phyloP scores from a whole-genome alignment of 2,329 filamentous ascomycete genomes.

The Fusarium sp. region DNA sequence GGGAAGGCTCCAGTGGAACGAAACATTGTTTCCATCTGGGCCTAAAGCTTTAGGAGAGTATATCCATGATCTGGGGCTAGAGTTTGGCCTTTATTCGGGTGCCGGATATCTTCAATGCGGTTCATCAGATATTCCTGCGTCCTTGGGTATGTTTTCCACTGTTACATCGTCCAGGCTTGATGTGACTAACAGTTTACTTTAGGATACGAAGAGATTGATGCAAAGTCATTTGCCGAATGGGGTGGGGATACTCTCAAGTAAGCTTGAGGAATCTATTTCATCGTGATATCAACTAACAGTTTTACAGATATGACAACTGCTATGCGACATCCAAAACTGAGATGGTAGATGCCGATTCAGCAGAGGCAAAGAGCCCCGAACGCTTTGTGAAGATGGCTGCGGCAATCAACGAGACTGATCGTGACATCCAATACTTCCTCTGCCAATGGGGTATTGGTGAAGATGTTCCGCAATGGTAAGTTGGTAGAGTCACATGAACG shows the following conservation, averaged over 20 bases:
- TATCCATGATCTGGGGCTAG: conserved; percentile 62
- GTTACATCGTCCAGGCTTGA: rapidly evolving
- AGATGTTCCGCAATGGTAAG: conserved; percentile 61
- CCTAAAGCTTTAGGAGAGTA: conserved; percentile 63
- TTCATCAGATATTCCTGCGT: conserved; percentile 58
- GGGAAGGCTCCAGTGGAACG: conserved; percentile 64
- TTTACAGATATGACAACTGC: conserved; percentile 62
- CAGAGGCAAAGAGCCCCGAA: conserved; percentile 55
- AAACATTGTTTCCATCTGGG: conserved; percentile 63
- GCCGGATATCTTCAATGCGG: conserved; percentile 61
- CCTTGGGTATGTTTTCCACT: conserved; percentile 53
- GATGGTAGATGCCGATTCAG: conserved; percentile 58
- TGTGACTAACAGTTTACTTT: rapidly evolving
- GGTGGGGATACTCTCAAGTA: conserved; percentile 66
- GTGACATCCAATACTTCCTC: conserved; percentile 62
- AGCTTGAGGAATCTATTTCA: conserved; percentile 55
- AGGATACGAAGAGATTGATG: conserved; percentile 60
- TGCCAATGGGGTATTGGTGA: conserved; percentile 67
- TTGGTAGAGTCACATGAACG: rapidly evolving
- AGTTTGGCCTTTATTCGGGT: conserved; percentile 69
- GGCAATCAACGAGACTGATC: conserved; percentile 56
- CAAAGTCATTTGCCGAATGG: conserved; percentile 59
- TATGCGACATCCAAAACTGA: conserved; percentile 59
- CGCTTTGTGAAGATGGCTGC: conserved; percentile 63
- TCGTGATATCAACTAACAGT: not conserved